Base-by-base conservation (phyloP, 2,329 filamentous ascomycete genomes). In the Aschersonia sp. region DNA sequence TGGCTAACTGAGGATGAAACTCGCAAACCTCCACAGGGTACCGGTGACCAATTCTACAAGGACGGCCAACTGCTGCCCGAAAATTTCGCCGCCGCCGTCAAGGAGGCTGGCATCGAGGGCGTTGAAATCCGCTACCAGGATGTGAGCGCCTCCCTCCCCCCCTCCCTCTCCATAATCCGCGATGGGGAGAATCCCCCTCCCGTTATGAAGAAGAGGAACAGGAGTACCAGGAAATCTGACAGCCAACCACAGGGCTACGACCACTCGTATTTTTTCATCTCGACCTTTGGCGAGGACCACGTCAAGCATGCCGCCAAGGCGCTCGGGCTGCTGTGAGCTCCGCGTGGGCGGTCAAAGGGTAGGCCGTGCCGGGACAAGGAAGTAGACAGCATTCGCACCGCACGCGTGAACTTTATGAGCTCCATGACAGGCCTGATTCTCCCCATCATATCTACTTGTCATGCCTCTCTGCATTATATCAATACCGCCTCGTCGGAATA, bases 251-350 rank as follows among this genome's bases (percentile, higher is more conserved):
- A 85, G 68, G 88, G 81, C 52, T 97, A 98, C 62, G 92, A 98
- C 64, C 92, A 98, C 69, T 94, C 87, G 52, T 98, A 98, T 70
- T 98, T 81, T 68, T 96, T 95, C 67, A 94, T 98, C 72, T 83
- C 89, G 37, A 81, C 80, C 12, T 98, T 98, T 63, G 78, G 83
- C 42, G 83, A 86, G 59, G 89, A 97, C 57, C 92, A 98, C 66
- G 76, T 97, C 55, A 82, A 87, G 58, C 87, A 94, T 68, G 88
- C 88, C 51, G 90, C 89, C 55, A 95, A 92, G 72, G 82, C 87
- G 62, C 69, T 96, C 48, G 63, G 62, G 22, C 57, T 67, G 6
- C 50, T 63, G 52, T 64, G 53, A 59, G 51, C 22, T 22, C 22
- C 22, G 22, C 22, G 22, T 22, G 22, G 22, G 22, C 22, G 3